A percentile compares a stretch with the other conserved stretches of the same genome.
Evolutionary conservation across 192 early-diverging fungal species (phyloP).

Genomic region (Pilaira anomala): DNA sequence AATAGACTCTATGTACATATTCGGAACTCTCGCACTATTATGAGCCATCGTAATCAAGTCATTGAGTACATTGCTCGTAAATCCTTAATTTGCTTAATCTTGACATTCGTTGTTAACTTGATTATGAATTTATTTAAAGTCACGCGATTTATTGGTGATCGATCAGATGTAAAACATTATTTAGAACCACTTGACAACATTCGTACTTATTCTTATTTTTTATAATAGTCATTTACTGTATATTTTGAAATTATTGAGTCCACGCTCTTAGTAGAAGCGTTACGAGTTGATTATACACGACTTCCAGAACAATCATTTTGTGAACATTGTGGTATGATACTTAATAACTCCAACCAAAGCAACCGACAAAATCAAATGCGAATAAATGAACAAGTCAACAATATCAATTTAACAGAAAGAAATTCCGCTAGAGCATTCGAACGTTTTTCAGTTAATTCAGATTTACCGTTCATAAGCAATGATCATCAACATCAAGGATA

Average conservation of each 20-base stretch:
- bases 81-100: slow-evolving; percentile 33
- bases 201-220: no score
- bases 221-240: slow-evolving; percentile 25
- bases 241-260: slow-evolving; percentile 39
- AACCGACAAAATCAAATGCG: background rate
- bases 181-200: background rate
- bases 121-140: slow-evolving; percentile 38
- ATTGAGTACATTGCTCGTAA: slow-evolving; percentile 32
- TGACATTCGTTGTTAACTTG: slow-evolving; percentile 33
- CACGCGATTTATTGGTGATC: slow-evolving; percentile 21
- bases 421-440: no score
- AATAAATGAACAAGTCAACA: slow-evolving; percentile 8
- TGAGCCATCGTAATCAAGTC: slow-evolving; percentile 21
- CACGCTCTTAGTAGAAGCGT: slow-evolving; percentile 35
- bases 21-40: background rate
- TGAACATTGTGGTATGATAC: slow-evolving; percentile 27
- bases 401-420: background rate
- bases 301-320: slow-evolving; percentile 19
- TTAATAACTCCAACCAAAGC: background rate
- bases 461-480: no score
- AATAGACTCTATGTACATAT: slow-evolving; percentile 29
- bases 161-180: slow-evolving; percentile 24
- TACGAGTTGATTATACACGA: slow-evolving; percentile 24
- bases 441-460: no score
- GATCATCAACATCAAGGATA: no score